Evolutionary conservation across 73 alveolate species (phyloP).

Genomic region (Effrenium voratum): DNA sequence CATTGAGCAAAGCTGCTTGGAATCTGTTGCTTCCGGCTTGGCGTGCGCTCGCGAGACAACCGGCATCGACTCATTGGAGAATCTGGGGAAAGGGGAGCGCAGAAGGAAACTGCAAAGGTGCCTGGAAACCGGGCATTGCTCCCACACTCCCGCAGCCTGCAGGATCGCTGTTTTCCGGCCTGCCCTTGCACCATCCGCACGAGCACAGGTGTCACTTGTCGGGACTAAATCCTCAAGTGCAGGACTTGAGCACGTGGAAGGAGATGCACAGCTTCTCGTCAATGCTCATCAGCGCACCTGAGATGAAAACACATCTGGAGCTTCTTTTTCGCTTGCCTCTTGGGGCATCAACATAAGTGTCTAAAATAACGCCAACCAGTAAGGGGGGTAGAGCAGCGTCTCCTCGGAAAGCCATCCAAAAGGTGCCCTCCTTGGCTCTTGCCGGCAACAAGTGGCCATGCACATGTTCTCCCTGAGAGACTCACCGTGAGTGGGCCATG

Average conservation of each 20-base stretch:
- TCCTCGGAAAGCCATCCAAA: background rate
- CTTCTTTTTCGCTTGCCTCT: background rate
- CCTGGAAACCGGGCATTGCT: too few relatives aligned
- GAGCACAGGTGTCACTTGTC: background rate
- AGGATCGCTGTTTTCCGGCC: background rate
- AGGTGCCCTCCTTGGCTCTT: background rate
- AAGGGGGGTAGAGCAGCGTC: too few relatives aligned
- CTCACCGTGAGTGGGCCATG: background rate
- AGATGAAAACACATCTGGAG: background rate
- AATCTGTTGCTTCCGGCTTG: too few relatives aligned
- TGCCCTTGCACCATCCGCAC: background rate
- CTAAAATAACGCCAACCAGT: background rate
- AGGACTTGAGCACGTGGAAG: slow-evolving; percentile 95
- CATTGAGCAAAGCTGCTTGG: too few relatives aligned
- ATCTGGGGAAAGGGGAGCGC: too few relatives aligned
- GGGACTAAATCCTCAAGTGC: background rate
- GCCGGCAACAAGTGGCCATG: background rate
- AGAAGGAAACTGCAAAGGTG: too few relatives aligned
- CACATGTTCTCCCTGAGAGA: too few relatives aligned
- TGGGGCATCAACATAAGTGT: background rate
- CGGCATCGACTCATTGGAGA: too few relatives aligned
- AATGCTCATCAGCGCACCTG: slow-evolving; percentile 96
- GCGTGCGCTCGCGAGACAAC: too few relatives aligned
- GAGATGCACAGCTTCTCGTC: slow-evolving; percentile 96
- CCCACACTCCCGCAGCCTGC: too few relatives aligned